These are phyloP conservation scores for Carpinus fangiana DNA, from an alignment of 306 rosid genomes.

Conservation along the genomic window DNA sequence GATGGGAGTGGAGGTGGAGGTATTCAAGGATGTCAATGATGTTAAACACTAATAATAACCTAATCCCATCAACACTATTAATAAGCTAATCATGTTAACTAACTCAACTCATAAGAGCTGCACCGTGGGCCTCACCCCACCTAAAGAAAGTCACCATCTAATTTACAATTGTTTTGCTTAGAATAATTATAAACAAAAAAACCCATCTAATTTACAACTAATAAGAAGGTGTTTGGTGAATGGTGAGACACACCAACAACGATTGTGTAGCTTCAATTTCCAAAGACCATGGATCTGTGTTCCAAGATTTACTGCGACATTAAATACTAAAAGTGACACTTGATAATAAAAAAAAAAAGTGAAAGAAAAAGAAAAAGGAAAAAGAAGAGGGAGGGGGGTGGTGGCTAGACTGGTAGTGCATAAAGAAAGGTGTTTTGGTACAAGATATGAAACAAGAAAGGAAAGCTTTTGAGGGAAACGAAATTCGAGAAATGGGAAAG, in stretches of 20 bases:
- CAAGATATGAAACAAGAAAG: slow-evolving; percentile 13
- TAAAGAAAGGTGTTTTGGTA: background rate
- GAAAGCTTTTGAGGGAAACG: slow-evolving; percentile 5
- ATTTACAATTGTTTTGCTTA: too few relatives aligned
- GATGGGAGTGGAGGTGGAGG: slow-evolving; percentile 1
- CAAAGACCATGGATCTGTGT: slow-evolving; percentile 11
- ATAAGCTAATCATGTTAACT: background rate
- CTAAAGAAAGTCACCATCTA: background rate
- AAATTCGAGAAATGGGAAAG: background rate
- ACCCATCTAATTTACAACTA: too few relatives aligned
- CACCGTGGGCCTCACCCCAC: slow-evolving; percentile 1
- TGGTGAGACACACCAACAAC: too few relatives aligned
- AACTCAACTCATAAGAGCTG: background rate
- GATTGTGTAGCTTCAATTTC: slow-evolving; percentile 3
- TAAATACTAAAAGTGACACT: background rate
- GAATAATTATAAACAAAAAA: too few relatives aligned
- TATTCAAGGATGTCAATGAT: slow-evolving; percentile 8
- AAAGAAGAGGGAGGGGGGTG: background rate
- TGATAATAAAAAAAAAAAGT: background rate
- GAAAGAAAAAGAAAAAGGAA: background rate
- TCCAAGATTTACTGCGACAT: background rate
- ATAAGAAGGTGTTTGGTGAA: too few relatives aligned
- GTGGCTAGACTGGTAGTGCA: background rate
- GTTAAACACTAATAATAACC: background rate
- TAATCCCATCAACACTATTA: background rate